Conservation (phyloP, 306 rosid species). For the Ormosia semicastrata region DNA sequence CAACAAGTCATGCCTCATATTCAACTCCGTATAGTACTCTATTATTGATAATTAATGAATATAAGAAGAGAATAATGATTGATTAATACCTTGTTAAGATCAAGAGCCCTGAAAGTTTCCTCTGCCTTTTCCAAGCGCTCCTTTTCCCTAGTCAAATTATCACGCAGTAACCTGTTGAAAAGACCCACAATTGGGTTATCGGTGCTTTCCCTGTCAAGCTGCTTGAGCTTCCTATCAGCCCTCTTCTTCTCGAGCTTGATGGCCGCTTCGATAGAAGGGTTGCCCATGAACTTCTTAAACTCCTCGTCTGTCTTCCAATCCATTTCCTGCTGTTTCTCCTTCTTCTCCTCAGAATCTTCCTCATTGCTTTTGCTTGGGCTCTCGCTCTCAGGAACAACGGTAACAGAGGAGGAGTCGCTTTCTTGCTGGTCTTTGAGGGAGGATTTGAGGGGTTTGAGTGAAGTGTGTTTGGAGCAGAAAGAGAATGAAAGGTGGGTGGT, state of each 20-base stretch:
- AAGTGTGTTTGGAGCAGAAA: slow-evolving; percentile 10
- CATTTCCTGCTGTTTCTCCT: slow-evolving; percentile 58
- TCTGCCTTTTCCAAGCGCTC: slow-evolving; percentile 73
- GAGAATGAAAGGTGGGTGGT: slow-evolving; percentile 26
- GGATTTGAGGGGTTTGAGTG: slow-evolving; percentile 25
- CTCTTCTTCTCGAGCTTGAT: slow-evolving; percentile 91
- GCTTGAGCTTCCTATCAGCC: slow-evolving; percentile 79
- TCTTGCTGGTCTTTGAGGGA: slow-evolving; percentile 48
- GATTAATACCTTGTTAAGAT: slow-evolving; percentile 65
- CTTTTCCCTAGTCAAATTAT: slow-evolving; percentile 55
- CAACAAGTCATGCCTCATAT: background rate
- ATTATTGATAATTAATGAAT: too few species aligned
- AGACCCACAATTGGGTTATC: slow-evolving; percentile 53
- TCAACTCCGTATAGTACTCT: background rate
- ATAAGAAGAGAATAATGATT: too few species aligned
- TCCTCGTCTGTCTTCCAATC: slow-evolving; percentile 87
- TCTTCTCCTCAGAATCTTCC: slow-evolving; percentile 12
- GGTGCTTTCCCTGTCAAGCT: slow-evolving; percentile 59
- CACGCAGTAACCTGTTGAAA: slow-evolving; percentile 40
- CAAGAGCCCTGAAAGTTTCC: slow-evolving; percentile 72
- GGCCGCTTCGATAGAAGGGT: slow-evolving; percentile 87
- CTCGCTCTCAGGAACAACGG: slow-evolving; percentile 34
- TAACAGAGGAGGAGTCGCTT: slow-evolving; percentile 29
- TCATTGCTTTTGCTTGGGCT: too few species aligned
- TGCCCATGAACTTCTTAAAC: slow-evolving; percentile 85